Evolutionary conservation across 2,329 filamentous ascomycete species (phyloP), one percentile per base, ranked within the genome.

Genomic region (Madurella mycetomatis): DNA sequence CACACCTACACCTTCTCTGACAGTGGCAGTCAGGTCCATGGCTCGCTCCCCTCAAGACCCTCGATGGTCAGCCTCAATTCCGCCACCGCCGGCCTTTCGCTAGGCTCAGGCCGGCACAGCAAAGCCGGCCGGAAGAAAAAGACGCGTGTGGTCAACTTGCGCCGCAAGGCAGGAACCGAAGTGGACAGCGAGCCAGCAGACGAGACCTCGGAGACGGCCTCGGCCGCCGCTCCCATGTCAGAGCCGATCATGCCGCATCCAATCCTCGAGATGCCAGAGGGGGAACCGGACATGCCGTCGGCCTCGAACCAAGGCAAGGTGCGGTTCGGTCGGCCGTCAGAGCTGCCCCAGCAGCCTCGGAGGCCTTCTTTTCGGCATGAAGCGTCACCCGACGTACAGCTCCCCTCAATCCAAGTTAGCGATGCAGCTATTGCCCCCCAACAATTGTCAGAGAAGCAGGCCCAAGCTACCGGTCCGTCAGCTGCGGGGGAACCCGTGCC

Each of bases 101-200:
- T 90, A 9, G 84, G 85, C 17, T 76, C 81, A 3, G 79, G 78
- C 50, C 76, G 81, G 46, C 73, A 79, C 61, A 74, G 79, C 42
- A 82, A 87, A 60, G 74, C 84, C 18, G 78, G 82, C 34, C 82
- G 88, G 51, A 92, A 89, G 73, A 88, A 89, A 76, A 95, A 92
- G 80, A 90, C 83, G 55, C 80, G 90, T 17, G 85, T 95, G 13
- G 88, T 95, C 56, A 90, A 95, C 65, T 76, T 95, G 13, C 81
- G 90, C n/a, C 83, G 81, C 58, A 81, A 80, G 63, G 73, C 76
- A 4, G 52, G 47, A 13, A 61, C 56, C 40, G 61, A 61, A 40
- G 50, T 34, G 31, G 54, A 44, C 40, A 64, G 62, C 41, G 62
- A 61, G 18, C 47, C 75, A 11, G 75, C 76, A 18, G 79, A 77